Evolutionary conservation across 306 rosid species (phyloP).

Genomic region (Medicago truncatula): DNA sequence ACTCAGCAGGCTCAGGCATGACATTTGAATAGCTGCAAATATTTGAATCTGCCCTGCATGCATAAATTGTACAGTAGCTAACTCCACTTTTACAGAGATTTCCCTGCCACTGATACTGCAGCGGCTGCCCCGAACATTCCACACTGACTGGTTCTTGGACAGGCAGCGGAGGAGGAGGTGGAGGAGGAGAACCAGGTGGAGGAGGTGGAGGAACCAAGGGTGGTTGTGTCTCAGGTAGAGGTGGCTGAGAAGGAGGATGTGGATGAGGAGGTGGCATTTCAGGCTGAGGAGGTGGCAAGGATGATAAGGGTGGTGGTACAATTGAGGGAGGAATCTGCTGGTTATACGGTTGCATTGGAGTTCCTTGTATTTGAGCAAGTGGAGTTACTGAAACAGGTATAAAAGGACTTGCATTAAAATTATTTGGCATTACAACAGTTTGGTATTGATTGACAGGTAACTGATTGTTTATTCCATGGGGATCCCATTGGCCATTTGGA

Average conservation of each 20-base stretch:
- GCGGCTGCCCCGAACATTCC: constrained; percentile 56
- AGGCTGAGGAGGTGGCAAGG: constrained; percentile 76
- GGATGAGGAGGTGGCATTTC: constrained; percentile 86
- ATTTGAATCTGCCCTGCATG: constrained; percentile 72
- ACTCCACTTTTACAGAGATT: constrained; percentile 88
- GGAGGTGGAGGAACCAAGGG: constrained; percentile 90
- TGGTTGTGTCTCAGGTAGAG: constrained; percentile 79
- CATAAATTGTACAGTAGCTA: constrained; percentile 83
- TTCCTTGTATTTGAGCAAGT: constrained; percentile 75
- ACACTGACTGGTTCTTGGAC: constrained; percentile 54
- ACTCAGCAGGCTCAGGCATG: constrained; percentile 85
- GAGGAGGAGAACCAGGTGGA: constrained; percentile 88
- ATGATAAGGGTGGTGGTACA: constrained; percentile 62
- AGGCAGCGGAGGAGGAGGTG: constrained; percentile 64
- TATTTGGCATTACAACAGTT: constrained; percentile 59
- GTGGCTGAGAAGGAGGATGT: constrained; percentile 80
- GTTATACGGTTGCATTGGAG: constrained; percentile 71
- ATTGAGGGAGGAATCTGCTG: constrained; percentile 61
- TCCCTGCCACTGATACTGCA: constrained; percentile 83
- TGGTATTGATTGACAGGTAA: constrained; percentile 64
- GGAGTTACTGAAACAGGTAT: constrained; percentile 90
- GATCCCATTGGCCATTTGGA: constrained; percentile 85
- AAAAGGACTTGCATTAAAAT: constrained; percentile 73
- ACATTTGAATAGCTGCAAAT: constrained; percentile 77
- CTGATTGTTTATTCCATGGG: constrained; percentile 67